These are phyloP conservation scores for Candida ascalaphidarum DNA, from an alignment of 805 yeast species.

Conservation along the genomic window DNA sequence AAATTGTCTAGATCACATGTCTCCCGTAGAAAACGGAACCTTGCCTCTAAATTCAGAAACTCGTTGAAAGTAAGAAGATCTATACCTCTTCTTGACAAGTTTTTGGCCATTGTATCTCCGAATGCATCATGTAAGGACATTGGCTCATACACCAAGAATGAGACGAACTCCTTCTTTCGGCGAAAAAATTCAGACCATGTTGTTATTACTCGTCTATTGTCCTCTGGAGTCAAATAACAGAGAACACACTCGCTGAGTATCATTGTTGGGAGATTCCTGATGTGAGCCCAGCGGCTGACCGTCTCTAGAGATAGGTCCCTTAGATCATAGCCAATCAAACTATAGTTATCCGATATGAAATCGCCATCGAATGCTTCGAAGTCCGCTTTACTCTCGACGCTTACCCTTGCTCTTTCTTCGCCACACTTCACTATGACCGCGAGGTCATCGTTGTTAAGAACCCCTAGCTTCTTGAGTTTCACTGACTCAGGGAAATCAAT, in stretches of 20 bases:
- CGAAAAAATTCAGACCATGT: slow-evolving; percentile 28
- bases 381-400: slow-evolving; percentile 9
- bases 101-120: slow-evolving; percentile 61
- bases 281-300: no score
- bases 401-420: slow-evolving; percentile 5
- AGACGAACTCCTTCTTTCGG: slow-evolving; percentile 7
- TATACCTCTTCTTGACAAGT: slow-evolving; percentile 54
- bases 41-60: slow-evolving; percentile 36
- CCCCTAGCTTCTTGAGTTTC: slow-evolving; percentile 41
- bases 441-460: slow-evolving; percentile 23
- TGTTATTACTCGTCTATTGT: slow-evolving; percentile 35
- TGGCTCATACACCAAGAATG: slow-evolving; percentile 59
- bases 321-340: slow-evolving; percentile 48
- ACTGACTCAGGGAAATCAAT: slow-evolving; percentile 55
- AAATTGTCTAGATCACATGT: slow-evolving; percentile 18
- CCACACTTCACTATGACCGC: slow-evolving; percentile 12
- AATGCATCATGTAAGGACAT: slow-evolving; percentile 54
- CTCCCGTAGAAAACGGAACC: slow-evolving; percentile 13
- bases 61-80: slow-evolving; percentile 47
- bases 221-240: slow-evolving; percentile 53
- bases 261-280: slow-evolving; percentile 56
- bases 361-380: slow-evolving; percentile 17
- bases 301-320: no score
- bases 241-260: slow-evolving; percentile 69
- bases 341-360: slow-evolving; percentile 36